Evolutionary conservation across 495 filamentous ascomycete genomes (phyloP), one percentile per base, ranked within the genome.

Genomic region (Penicillium riverlandense): DNA sequence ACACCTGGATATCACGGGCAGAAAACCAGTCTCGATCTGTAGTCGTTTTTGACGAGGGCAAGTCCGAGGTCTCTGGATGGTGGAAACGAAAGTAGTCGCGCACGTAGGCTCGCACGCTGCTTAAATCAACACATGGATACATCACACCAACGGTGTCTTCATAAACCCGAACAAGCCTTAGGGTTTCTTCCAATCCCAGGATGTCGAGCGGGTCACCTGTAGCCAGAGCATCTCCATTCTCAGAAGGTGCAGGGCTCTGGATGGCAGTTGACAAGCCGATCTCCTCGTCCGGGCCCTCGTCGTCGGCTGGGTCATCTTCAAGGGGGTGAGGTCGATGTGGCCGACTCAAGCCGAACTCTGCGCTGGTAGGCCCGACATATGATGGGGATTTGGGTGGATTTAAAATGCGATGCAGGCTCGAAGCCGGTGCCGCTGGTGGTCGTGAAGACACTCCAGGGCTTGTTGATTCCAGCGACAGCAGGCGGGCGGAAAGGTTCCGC

Each of bases 121-220:
- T 78, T 34, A 91, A 80, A 51, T 85, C 73, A 11, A 92, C 63
- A 30, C 90, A 78, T 0, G 87, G 87, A 59, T 90, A 94, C 86
- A 91, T 90, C 36, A 86, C 65, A 9, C 84, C 83, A 38, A 90
- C 77, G 50, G 87, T 85, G 49, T 94, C 84, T 40, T 89, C 83
- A 56, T 86, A 86, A 1, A 90, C 71, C 7, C 76, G 64, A 40
- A 84, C 80, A 12, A 94, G 61, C 0, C 84, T 76, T 8, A 86
- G 56, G 37, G 85, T 76, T 49, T 94, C 85, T 35, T 82, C 72
- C 50, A 79, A 40, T 0, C 60, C 58, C 1, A 67, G 35, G 15
- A 43, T 47, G 10, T 44, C 49, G 11, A 66, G 35, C 2, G 58
- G 47, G 40, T 62, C 50, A 1, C 42, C 48, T 12, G 45, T 32